phyloP scores from a whole-genome alignment of 2,329 filamentous ascomycete species.

The Aspergillus arachidicola region DNA sequence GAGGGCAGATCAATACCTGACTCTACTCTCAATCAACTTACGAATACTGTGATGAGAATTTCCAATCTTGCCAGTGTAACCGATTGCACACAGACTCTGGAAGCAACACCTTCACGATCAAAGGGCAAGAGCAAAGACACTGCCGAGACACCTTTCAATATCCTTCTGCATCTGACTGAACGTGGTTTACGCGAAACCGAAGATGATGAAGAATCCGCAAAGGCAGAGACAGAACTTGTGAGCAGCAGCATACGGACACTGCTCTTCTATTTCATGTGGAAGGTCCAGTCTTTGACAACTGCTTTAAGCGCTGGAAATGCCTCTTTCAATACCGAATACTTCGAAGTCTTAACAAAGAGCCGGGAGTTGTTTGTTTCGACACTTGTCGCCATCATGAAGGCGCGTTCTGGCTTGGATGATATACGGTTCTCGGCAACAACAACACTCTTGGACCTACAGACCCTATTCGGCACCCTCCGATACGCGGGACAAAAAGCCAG shows the following conservation, averaged over 20 bases:
- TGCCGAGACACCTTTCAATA: conserved; percentile 57
- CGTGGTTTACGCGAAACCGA: conserved; percentile 69
- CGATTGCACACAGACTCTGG: conserved; percentile 75
- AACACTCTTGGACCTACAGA: conserved; percentile 78
- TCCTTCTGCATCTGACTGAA: conserved; percentile 71
- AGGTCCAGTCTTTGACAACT: conserved; percentile 64
- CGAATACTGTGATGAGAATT: conserved; percentile 75
- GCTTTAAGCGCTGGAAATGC: conserved; percentile 57
- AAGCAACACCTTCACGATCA: conserved; percentile 51
- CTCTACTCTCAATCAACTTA: conserved; percentile 68
- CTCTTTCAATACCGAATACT: conserved; percentile 63
- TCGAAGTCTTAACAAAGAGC: conserved; percentile 67
- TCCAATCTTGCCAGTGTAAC: conserved; percentile 78
- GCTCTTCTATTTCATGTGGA: conserved; percentile 96
- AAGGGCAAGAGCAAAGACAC: conserved; percentile 44
- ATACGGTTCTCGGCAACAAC: conserved; percentile 75
- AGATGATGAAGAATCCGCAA: conserved; percentile 70
- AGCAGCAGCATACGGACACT: conserved; percentile 74
- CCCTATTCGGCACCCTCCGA: conserved; percentile 74
- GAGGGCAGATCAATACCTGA: conserved; percentile 69
- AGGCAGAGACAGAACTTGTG: conserved; percentile 77
- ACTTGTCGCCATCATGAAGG: conserved; percentile 53
- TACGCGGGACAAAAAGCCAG: conserved; percentile 46
- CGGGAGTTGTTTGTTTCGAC: conserved; percentile 55
- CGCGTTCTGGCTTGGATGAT: conserved; percentile 66